Evolutionary conservation across 179 eudicot species (phyloP).

Genomic region (Silene coronaria): DNA sequence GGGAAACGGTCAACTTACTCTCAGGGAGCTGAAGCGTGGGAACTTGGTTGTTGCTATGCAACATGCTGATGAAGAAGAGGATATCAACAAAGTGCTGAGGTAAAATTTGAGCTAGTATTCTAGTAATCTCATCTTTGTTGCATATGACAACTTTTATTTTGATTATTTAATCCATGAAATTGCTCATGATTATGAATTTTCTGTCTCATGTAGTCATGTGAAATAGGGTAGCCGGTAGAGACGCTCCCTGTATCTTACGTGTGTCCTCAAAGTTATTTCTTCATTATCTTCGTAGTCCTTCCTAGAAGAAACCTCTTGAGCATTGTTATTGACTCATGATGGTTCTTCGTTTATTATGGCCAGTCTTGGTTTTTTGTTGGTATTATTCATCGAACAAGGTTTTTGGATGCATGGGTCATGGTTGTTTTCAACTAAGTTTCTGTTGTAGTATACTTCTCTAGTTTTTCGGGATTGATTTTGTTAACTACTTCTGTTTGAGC

Average conservation of each 20-base stretch:
- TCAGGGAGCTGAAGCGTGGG: conserved; percentile 91
- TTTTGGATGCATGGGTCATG: not conserved
- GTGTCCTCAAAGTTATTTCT: not conserved
- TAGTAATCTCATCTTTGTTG: not conserved
- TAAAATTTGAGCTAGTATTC: conserved; percentile 20
- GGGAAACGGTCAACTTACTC: conserved; percentile 82
- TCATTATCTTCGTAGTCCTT: not conserved
- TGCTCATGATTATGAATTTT: not conserved
- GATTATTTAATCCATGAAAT: not conserved
- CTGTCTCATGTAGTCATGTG: not conserved
- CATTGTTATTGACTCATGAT: not conserved
- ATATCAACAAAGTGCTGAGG: conserved; percentile 94
- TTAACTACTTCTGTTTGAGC: not conserved
- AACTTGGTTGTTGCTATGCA: conserved; percentile 85
- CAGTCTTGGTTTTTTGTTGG: not conserved
- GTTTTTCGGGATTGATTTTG: not conserved
- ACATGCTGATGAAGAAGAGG: conserved; percentile 99
- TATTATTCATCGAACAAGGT: not conserved
- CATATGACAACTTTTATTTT: not conserved
- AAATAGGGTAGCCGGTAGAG: not conserved
- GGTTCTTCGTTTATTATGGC: not conserved
- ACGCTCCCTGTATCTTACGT: not conserved
- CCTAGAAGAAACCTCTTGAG: not conserved
- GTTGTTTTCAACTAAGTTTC: not conserved
- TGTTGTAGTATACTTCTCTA: not conserved